These are phyloP conservation scores for Spathaspora girioi DNA, from an alignment of 805 yeast genomes.

Conservation along the genomic window DNA sequence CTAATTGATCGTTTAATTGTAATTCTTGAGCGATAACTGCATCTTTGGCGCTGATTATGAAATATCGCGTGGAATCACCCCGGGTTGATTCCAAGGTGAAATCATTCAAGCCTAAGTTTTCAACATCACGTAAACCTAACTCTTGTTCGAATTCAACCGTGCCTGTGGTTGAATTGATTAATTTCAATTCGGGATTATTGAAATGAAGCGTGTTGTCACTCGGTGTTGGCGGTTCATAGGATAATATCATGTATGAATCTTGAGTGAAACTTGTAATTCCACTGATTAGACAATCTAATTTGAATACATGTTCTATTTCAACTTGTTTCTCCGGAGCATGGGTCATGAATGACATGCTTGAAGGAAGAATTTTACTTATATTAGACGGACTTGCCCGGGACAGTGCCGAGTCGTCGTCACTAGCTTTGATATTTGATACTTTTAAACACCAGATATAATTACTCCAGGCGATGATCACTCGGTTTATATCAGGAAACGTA, in stretches of 20 bases:
- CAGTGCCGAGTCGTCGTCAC: conserved; percentile 10
- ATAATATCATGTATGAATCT: conserved; percentile 60
- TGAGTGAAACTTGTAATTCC: conserved; percentile 78
- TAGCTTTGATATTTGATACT: conserved; percentile 26
- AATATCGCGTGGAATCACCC: conserved; percentile 49
- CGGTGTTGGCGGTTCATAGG: conserved; percentile 42
- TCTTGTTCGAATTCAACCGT: conserved; percentile 79
- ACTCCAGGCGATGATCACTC: conserved; percentile 81
- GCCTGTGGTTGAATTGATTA: conserved; percentile 62
- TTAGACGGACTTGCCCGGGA: conserved; percentile 16
- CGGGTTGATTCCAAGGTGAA: conserved; percentile 57
- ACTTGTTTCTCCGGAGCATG: conserved; percentile 40
- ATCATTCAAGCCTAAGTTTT: conserved; percentile 73
- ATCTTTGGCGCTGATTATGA: conserved; percentile 75
- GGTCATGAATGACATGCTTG: conserved; percentile 48
- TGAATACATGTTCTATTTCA: conserved; percentile 47
- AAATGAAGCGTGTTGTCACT: conserved; percentile 18
- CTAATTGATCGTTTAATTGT: conserved; percentile 62
- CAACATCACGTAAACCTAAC: conserved; percentile 55
- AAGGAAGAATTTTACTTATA: conserved; percentile 42
- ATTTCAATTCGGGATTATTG: conserved; percentile 68
- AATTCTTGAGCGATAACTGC: conserved; percentile 73
- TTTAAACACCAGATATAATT: conserved; percentile 69
- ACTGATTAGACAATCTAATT: conserved; percentile 53
- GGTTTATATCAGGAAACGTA: conserved; percentile 58